phyloP scores from a whole-genome alignment of 1,284 basidiomycete genomes.

The Ceratobasidium sp. region DNA sequence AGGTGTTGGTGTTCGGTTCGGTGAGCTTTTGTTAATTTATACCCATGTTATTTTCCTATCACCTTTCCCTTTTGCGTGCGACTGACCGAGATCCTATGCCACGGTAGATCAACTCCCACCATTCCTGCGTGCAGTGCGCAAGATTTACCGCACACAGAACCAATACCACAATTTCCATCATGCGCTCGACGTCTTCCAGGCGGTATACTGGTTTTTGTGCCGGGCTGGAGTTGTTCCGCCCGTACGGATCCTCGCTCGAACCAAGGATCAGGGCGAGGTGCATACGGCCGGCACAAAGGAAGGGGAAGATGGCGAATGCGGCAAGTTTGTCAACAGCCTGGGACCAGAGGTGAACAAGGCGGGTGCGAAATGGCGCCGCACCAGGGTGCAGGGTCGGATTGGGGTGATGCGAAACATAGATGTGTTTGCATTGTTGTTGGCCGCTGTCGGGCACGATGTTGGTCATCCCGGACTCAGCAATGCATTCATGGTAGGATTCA shows the following conservation, averaged over 20 bases:
- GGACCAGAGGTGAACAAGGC: slow-evolving; percentile 44
- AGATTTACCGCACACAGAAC: slow-evolving; percentile 88
- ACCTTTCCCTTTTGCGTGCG: slow-evolving; percentile 35
- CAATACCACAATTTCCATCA: slow-evolving; percentile 97
- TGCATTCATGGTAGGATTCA: slow-evolving; percentile 81
- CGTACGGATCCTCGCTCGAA: slow-evolving; percentile 65
- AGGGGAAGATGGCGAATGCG: not conserved
- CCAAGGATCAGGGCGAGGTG: slow-evolving; percentile 48
- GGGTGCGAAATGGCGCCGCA: slow-evolving; percentile 47
- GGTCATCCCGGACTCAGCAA: slow-evolving; percentile 95
- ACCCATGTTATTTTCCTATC: slow-evolving; percentile 44
- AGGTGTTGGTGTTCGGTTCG: slow-evolving; percentile 71
- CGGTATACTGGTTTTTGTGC: slow-evolving; percentile 85
- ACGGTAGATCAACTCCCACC: slow-evolving; percentile 69
- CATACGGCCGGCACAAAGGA: not conserved
- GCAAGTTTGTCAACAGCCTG: slow-evolving; percentile 46
- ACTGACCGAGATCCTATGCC: slow-evolving; percentile 8
- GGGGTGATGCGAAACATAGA: slow-evolving; percentile 73
- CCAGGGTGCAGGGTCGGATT: slow-evolving; percentile 50
- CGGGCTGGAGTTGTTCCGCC: slow-evolving; percentile 84
- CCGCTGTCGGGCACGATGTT: slow-evolving; percentile 95
- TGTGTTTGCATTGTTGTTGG: slow-evolving; percentile 85
- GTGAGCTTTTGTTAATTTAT: slow-evolving; percentile 61
- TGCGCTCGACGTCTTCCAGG: slow-evolving; percentile 94
- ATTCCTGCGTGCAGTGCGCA: slow-evolving; percentile 84